phyloP scores from a whole-genome alignment of 2,329 filamentous ascomycete species.

The Monosporascus sp. region DNA sequence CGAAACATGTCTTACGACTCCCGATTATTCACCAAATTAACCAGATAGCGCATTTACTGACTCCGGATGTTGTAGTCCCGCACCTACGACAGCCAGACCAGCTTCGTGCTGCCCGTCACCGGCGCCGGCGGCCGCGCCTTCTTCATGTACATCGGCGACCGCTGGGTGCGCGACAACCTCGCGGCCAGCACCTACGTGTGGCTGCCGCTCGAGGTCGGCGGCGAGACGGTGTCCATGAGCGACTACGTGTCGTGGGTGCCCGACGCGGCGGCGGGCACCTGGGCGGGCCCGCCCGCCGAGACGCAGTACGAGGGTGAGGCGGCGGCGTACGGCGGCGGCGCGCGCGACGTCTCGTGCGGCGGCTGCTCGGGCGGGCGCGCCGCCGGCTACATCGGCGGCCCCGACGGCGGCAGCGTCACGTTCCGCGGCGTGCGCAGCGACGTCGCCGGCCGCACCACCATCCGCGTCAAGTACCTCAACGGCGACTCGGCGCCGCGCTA shows the following conservation, averaged over 20 bases:
- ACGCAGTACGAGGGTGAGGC: constrained; percentile 48
- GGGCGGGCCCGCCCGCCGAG: constrained; percentile 39
- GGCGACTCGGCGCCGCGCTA: constrained; percentile 48
- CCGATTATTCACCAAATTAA: too few relatives aligned
- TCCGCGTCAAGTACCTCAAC: constrained; percentile 52
- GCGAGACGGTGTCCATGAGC: constrained; percentile 44
- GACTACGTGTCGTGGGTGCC: constrained; percentile 53
- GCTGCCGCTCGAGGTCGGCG: constrained; percentile 53
- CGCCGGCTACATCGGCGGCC: constrained; percentile 29
- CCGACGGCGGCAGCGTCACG: constrained; percentile 38
- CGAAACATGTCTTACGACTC: too few relatives aligned
- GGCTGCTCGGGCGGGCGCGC: neutral
- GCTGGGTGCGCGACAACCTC: constrained; percentile 58
- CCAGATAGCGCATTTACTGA: too few relatives aligned
- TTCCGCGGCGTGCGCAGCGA: constrained; percentile 42
- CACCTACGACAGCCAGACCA: constrained; percentile 58
- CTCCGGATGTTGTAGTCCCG: too few relatives aligned
- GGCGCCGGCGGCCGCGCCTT: constrained; percentile 33
- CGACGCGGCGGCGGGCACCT: constrained; percentile 37
- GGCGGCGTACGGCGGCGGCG: constrained; percentile 38
- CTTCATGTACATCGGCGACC: constrained; percentile 56
- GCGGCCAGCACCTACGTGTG: constrained; percentile 59
- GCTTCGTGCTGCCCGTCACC: constrained; percentile 46
- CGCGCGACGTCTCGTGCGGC: constrained; percentile 37
- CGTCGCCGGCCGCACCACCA: constrained; percentile 40